A percentile compares a stretch with the other conserved stretches of the same genome.
These are phyloP conservation scores for Myrica gale DNA, from an alignment of 306 rosid genomes.

Conservation along the genomic window DNA sequence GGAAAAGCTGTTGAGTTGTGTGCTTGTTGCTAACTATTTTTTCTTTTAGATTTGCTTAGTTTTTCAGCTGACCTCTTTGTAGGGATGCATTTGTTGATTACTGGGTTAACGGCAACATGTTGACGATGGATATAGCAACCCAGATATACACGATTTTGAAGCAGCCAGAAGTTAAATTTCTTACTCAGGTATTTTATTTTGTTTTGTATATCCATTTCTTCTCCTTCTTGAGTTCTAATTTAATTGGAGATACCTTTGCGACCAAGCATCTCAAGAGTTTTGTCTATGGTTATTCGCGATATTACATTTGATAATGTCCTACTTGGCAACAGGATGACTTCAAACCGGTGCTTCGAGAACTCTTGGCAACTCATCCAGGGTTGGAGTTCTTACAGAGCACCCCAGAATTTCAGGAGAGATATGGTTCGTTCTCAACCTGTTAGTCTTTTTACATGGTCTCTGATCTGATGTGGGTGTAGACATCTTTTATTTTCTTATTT, in stretches of 20 bases:
- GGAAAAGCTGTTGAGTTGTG: slow-evolving; percentile 21
- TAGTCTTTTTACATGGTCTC: slow-evolving; percentile 5
- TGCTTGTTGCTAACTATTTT: slow-evolving; percentile 25
- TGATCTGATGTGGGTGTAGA: background rate
- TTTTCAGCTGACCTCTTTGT: slow-evolving; percentile 25
- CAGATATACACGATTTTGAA: slow-evolving; percentile 80
- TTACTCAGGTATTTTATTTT: slow-evolving; percentile 69
- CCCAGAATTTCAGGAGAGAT: slow-evolving; percentile 99
- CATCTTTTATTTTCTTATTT: background rate
- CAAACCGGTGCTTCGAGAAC: slow-evolving; percentile 91
- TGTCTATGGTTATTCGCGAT: too few species aligned
- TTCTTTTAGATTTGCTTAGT: slow-evolving; percentile 10
- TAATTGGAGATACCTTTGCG: slow-evolving; percentile 6
- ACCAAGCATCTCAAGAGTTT: background rate
- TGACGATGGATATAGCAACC: slow-evolving; percentile 81
- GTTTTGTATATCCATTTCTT: slow-evolving; percentile 24
- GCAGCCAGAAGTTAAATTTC: slow-evolving; percentile 78
- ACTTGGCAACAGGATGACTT: slow-evolving; percentile 72
- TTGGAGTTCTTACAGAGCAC: slow-evolving; percentile 96
- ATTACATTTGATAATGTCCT: slow-evolving; percentile 21
- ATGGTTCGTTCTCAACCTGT: slow-evolving; percentile 65
- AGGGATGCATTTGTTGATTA: slow-evolving; percentile 82
- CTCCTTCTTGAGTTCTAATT: slow-evolving; percentile 14
- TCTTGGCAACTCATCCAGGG: slow-evolving; percentile 96
- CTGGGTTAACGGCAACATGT: slow-evolving; percentile 84